Evolutionary conservation across 2,329 filamentous ascomycete genomes (phyloP).

Genomic region (Pseudopithomyces maydicus): DNA sequence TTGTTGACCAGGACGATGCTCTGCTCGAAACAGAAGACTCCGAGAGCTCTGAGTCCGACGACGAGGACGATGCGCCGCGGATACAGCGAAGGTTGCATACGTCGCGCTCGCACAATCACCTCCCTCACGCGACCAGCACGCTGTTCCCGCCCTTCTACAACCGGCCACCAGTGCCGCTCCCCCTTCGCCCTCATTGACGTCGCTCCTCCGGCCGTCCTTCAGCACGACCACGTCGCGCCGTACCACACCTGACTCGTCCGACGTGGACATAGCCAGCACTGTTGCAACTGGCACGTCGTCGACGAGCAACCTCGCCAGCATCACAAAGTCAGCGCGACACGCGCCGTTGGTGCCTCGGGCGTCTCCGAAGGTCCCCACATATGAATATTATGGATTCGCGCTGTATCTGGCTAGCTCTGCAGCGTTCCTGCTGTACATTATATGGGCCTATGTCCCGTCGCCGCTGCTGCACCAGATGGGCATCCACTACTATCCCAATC

Average conservation of each 20-base stretch:
- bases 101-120: slow-evolving; percentile 52
- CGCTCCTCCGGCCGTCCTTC: slow-evolving; percentile 76
- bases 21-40: slow-evolving; percentile 22
- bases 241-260: slow-evolving; percentile 88
- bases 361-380: slow-evolving; percentile 93
- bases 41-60: slow-evolving; percentile 33
- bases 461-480: slow-evolving; percentile 91
- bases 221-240: slow-evolving; percentile 70
- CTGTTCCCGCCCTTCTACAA: slow-evolving; percentile 92
- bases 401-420: slow-evolving; percentile 88
- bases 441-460: slow-evolving; percentile 90
- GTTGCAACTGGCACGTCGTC: slow-evolving; percentile 26
- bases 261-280: slow-evolving; percentile 65
- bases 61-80: slow-evolving; percentile 22
- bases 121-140: slow-evolving; percentile 38
- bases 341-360: slow-evolving; percentile 76
- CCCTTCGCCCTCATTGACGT: slow-evolving; percentile 89
- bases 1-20: slow-evolving; percentile 31
- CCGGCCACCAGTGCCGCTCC: slow-evolving; percentile 93
- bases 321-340: slow-evolving; percentile 62
- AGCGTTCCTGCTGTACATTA: slow-evolving; percentile 73
- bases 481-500: slow-evolving; percentile 94
- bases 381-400: slow-evolving; percentile 99
- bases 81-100: slow-evolving; percentile 47
- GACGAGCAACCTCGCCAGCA: slow-evolving; percentile 64